Evolutionary conservation across 2,329 filamentous ascomycete genomes (phyloP), one percentile per base, ranked within the genome.

Genomic region (Sodiomyces alkalinus): DNA sequence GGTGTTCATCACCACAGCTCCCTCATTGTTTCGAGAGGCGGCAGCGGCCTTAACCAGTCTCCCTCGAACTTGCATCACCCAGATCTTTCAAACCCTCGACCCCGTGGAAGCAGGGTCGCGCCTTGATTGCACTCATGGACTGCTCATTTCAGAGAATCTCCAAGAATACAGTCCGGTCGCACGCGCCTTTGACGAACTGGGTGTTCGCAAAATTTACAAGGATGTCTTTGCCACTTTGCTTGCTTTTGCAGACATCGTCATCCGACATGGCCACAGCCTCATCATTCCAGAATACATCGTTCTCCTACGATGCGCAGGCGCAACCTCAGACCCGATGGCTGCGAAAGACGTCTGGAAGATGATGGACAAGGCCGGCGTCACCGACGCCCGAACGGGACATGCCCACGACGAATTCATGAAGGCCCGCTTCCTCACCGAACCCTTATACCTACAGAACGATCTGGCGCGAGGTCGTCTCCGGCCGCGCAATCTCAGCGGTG

Each of bases 41-140:
- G 28, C 22, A 7, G 29, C 31, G 5, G 27, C 31, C 10, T 14
- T 38, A 6, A 10, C 15, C 5, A 14, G 35, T 1, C 43, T 83
- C 14, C 60, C 74, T 1, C 47, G 58, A 2, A 54, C 62, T 2
- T 62, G 62, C 1, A 74, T 83, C 41, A 68, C 71, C 2, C 71
- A 78, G 36, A 62, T 79, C 7, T 46, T 86, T 17, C 61, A 63
- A 19, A 57, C 62, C 5, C 48, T 85, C 7, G 71, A 80, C 32
- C 75, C 78, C 0, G 41, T 65, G 4, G 42, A 48, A 14, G 49
- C 71, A 12, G 55, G 64, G 29, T 44, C 50, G 13, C 48, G 62
- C 9, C 44, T 69, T 13, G 73, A 76, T 43, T 45, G 58, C 4
- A 50, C 52, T 8, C 43, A 60, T 19, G 52, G 56, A 11, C 34